Evolutionary conservation across 2,329 filamentous ascomycete genomes (phyloP), one percentile per base, ranked within the genome.

Genomic region (Trichothecium roseum): DNA sequence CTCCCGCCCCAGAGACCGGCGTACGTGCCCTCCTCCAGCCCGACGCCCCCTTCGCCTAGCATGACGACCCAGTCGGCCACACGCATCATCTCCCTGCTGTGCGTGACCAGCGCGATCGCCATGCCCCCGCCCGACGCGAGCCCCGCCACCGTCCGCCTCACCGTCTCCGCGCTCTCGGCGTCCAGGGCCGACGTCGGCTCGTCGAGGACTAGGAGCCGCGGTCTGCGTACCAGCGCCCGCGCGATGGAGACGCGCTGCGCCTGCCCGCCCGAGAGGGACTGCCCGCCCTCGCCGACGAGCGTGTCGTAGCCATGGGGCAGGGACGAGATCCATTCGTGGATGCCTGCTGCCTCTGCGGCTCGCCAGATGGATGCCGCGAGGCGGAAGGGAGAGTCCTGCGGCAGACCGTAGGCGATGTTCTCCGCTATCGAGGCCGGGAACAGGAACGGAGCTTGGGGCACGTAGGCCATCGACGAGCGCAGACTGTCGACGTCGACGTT

Each of bases 181-280:
- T 95, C 88, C 0, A 96, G 64, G 1, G 82, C 81, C 18, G 78
- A 84, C 0, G 88, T 95, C 1, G 87, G 84, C 59, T 95, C 88
- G 47, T 96, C 89, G 2, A 95, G 61, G 3, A 95, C 70, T 13
- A 95, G 60, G 3, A 95, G 63, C 28, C 71, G 68, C 0, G 87
- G 87, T 12, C 68, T 63, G 0, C 85, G 70, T 0, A 83, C 69
- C 0, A 95, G 63, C 0, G 87, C 86, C 2, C 88, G 68, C 0
- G 88, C 86, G 40, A 95, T 87, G 15, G 78, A 79, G 2, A 95
- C 56, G 1, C 86, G 70, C 53, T 95, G 88, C 1, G 80, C 74
- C 54, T 95, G 88, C 0, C 89, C 89, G 0, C 85, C 86, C 0
- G 81, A 87, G 0, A 95, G 57, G 0, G 69, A 62, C 14, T 81